A percentile compares a stretch with the other conserved stretches of the same genome.
Conservation (phyloP, 139 green algal genomes). For the Micromonas commoda region DNA sequence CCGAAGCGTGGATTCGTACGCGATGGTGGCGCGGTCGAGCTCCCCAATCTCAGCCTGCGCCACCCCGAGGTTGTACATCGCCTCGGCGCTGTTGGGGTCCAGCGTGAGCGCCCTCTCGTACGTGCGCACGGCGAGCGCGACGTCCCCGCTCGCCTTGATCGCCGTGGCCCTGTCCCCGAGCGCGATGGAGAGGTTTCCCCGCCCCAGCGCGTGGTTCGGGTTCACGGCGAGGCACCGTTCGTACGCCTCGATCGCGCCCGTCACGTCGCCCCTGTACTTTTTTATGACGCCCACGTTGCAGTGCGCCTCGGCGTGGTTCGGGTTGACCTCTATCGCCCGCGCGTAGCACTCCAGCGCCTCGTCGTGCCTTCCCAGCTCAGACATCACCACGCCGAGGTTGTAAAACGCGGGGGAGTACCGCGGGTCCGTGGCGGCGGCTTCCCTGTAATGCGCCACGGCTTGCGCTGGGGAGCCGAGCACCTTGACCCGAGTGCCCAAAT, state of each 20-base stretch:
- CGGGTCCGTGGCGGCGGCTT: slow-evolving; percentile 37
- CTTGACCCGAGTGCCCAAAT: slow-evolving; percentile 76
- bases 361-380: slow-evolving; percentile 23
- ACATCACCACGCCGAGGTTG: slow-evolving; percentile 60
- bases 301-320: slow-evolving; percentile 69
- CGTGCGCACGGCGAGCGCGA: background rate
- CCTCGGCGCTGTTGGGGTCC: slow-evolving; percentile 58
- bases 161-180: slow-evolving; percentile 69
- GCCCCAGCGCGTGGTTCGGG: slow-evolving; percentile 59
- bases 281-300: slow-evolving; percentile 79
- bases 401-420: slow-evolving; percentile 56
- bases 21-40: slow-evolving; percentile 70
- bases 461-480: slow-evolving; percentile 42
- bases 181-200: slow-evolving; percentile 75
- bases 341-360: slow-evolving; percentile 4
- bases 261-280: slow-evolving; percentile 49
- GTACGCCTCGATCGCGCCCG: slow-evolving; percentile 70
- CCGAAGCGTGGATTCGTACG: slow-evolving; percentile 76
- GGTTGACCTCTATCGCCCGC: background rate
- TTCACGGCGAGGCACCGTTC: slow-evolving; percentile 58
- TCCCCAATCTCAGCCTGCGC: slow-evolving; percentile 56
- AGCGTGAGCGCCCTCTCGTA: slow-evolving; percentile 42
- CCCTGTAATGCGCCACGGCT: slow-evolving; percentile 51
- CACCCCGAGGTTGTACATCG: slow-evolving; percentile 93
- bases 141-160: background rate